Percentiles rank a stretch among this genome's conserved stretches.
Evolutionary conservation across 2,329 filamentous ascomycete species (phyloP).

Genomic region (Ophiostoma perfectum): DNA sequence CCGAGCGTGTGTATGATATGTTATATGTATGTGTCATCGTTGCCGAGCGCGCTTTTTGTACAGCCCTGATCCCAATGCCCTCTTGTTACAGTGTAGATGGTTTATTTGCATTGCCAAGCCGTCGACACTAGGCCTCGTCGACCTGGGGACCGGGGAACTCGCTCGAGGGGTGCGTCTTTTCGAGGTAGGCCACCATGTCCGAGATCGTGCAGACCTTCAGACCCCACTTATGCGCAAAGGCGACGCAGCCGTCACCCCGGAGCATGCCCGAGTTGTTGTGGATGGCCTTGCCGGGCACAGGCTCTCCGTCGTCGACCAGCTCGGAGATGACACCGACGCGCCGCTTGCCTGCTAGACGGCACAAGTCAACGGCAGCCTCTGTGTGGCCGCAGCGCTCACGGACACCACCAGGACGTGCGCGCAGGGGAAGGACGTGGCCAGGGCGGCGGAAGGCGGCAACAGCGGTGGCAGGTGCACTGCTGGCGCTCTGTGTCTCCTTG

Average conservation of each 20-base stretch:
- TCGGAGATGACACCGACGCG: constrained; percentile 83
- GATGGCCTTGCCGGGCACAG: constrained; percentile 62
- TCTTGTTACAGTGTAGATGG: background rate
- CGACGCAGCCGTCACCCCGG: constrained; percentile 78
- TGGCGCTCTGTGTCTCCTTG: constrained; percentile 27
- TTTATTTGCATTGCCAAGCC: background rate
- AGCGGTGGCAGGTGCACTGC: constrained; percentile 40
- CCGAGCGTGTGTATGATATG: background rate
- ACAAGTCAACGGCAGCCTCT: constrained; percentile 89
- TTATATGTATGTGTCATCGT: background rate
- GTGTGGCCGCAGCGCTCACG: constrained; percentile 78
- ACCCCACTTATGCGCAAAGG: constrained; percentile 82
- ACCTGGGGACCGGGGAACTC: constrained; percentile 24
- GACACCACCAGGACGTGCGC: constrained; percentile 73
- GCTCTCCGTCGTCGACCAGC: constrained; percentile 78
- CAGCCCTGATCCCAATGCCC: background rate
- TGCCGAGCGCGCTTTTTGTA: background rate
- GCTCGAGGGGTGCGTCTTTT: constrained; percentile 60
- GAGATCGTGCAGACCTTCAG: constrained; percentile 94
- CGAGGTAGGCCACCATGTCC: constrained; percentile 73
- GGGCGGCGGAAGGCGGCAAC: constrained; percentile 68
- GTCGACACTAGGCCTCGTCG: constrained; percentile 22
- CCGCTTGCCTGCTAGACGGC: constrained; percentile 71
- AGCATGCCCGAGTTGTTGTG: constrained; percentile 76
- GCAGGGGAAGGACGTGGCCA: constrained; percentile 84